phyloP scores from a whole-genome alignment of 83 land plant genomes.

The Picea abies region DNA sequence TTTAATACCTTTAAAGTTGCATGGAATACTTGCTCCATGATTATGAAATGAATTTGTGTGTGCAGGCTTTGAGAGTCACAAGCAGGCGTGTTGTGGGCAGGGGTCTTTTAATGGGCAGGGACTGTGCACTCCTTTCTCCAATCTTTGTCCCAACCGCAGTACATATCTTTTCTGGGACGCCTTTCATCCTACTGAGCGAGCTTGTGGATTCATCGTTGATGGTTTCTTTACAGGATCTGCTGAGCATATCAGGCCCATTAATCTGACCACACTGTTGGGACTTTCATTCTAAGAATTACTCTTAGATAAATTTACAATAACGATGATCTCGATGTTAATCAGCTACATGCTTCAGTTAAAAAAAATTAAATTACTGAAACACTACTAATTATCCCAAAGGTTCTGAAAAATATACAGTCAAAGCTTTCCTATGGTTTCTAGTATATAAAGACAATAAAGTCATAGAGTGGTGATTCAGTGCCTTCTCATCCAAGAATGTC shows the following conservation, averaged over 20 bases:
- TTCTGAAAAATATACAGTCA: too few relatives aligned
- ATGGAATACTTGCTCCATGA: too few relatives aligned
- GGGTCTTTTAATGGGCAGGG: constrained; percentile 53
- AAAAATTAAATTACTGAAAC: too few relatives aligned
- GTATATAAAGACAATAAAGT: too few relatives aligned
- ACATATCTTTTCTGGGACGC: constrained; percentile 45
- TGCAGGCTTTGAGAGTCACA: constrained; percentile 38
- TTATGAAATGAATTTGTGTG: neutral
- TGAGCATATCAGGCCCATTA: constrained; percentile 41
- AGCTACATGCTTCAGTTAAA: too few relatives aligned
- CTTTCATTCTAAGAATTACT: neutral
- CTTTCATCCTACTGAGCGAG: constrained; percentile 48
- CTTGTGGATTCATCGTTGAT: constrained; percentile 30
- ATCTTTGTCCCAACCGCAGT: constrained; percentile 41
- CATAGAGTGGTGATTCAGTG: too few relatives aligned
- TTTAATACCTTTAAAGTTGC: neutral
- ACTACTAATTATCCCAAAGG: too few relatives aligned
- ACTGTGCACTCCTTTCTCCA: constrained; percentile 33
- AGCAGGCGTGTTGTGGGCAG: constrained; percentile 60
- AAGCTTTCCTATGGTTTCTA: too few relatives aligned
- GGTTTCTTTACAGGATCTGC: constrained; percentile 22
- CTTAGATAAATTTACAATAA: too few relatives aligned
- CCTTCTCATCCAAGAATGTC: too few relatives aligned
- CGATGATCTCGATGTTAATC: too few relatives aligned
- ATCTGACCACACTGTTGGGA: constrained; percentile 17